A percentile compares a stretch with the other conserved stretches of the same genome.
Evolutionary conservation across 129 eudicot genomes (phyloP).

Genomic region (Flaveria bidentis): DNA sequence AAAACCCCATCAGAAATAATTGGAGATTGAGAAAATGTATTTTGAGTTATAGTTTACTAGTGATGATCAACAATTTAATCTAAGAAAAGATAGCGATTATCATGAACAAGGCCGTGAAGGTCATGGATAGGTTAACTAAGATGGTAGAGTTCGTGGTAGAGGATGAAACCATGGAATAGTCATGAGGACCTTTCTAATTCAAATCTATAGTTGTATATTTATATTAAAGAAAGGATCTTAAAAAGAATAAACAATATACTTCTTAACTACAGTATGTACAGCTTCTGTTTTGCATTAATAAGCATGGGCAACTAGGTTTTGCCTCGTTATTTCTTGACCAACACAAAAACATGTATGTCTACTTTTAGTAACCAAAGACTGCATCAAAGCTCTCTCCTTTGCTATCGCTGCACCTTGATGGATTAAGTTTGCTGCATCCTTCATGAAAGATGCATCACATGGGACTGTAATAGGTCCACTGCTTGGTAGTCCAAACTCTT

Average conservation of each 20-base stretch:
- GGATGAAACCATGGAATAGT: no score
- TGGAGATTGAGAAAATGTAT: no score
- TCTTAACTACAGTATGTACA: constrained; percentile 9
- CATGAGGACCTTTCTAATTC: no score
- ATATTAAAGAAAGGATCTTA: neutral
- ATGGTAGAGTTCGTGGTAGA: no score
- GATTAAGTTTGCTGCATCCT: constrained; percentile 29
- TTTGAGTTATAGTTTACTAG: no score
- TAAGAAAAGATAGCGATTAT: no score
- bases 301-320: constrained; percentile 28
- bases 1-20: no score
- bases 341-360: constrained; percentile 8
- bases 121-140: no score
- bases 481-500: constrained; percentile 46
- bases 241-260: neutral
- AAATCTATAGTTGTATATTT: no score
- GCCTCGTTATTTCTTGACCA: constrained; percentile 12
- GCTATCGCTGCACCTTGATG: constrained; percentile 2
- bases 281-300: constrained; percentile 5
- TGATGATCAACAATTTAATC: no score
- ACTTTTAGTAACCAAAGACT: constrained; percentile 12
- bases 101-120: no score
- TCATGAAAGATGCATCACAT: constrained; percentile 39
- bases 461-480: constrained; percentile 38
- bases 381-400: constrained; percentile 28